Percentiles rank a stretch among this genome's conserved stretches.
phyloP scores from a whole-genome alignment of 176 grass and related monocot genomes.

The Avena sativa region DNA sequence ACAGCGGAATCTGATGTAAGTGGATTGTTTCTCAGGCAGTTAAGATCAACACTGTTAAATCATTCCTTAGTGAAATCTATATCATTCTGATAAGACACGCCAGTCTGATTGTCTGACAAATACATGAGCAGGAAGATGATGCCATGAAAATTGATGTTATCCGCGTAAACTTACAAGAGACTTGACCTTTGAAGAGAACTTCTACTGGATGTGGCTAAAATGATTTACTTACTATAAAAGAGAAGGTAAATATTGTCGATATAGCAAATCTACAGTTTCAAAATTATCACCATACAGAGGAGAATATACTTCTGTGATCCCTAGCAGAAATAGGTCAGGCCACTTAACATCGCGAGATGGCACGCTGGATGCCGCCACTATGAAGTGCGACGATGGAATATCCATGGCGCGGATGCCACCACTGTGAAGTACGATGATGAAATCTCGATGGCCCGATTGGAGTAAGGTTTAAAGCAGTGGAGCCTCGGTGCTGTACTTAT shows the following conservation, averaged over 20 bases:
- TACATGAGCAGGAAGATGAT: background rate
- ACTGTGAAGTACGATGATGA: too few species aligned
- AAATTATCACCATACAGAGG: background rate
- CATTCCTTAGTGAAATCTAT: background rate
- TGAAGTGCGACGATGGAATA: too few species aligned
- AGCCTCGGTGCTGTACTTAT: too few species aligned
- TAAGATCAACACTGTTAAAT: background rate
- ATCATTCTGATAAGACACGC: background rate
- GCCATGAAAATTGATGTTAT: background rate
- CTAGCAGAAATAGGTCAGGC: background rate
- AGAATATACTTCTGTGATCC: background rate
- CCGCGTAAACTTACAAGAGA: background rate
- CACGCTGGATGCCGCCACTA: too few species aligned
- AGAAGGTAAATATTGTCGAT: background rate
- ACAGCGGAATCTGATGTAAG: background rate
- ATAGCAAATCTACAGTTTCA: background rate
- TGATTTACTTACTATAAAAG: background rate
- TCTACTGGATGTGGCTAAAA: constrained; percentile 1
- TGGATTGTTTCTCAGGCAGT: background rate
- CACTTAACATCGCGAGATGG: too few species aligned
- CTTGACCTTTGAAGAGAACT: background rate
- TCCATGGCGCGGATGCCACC: too few species aligned
- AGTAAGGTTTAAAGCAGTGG: too few species aligned
- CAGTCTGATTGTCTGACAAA: background rate
- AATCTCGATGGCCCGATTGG: too few species aligned